These are phyloP conservation scores for Globisporangium sylvaticum DNA, from an alignment of 352 stramenopile species.

Conservation along the genomic window DNA sequence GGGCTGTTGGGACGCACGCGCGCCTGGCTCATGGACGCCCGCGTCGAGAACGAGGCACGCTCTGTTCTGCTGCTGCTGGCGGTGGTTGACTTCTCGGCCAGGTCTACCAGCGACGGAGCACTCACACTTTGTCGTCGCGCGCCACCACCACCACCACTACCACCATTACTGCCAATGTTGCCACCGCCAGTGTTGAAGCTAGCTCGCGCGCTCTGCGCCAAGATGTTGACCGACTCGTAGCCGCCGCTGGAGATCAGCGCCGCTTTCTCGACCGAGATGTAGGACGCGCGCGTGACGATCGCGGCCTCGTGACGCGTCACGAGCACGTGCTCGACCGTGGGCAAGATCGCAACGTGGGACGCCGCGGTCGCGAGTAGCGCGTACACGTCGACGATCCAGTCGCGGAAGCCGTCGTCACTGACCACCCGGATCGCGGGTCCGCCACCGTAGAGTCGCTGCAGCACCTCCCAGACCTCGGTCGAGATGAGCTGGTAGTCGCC, in stretches of 20 bases:
- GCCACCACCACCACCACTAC: neutral
- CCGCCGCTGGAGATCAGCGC: slow-evolving; percentile 13
- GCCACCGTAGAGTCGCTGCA: slow-evolving; percentile 64
- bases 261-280: slow-evolving; percentile 14
- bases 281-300: slow-evolving; percentile 17
- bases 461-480: slow-evolving; percentile 67
- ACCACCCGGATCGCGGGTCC: slow-evolving; percentile 45
- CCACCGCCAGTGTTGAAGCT: neutral
- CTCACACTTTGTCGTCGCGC: neutral
- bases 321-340: slow-evolving; percentile 45
- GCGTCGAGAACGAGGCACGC: slow-evolving; percentile 4
- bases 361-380: slow-evolving; percentile 23
- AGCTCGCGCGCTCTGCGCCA: slow-evolving; percentile 8
- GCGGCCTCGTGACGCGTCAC: slow-evolving; percentile 34
- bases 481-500: slow-evolving; percentile 63
- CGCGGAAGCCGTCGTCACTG: slow-evolving; percentile 14
- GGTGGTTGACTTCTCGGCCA: neutral
- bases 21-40: slow-evolving; percentile 9
- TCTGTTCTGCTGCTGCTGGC: neutral
- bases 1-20: slow-evolving; percentile 16
- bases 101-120: neutral
- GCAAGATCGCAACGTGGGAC: slow-evolving; percentile 18
- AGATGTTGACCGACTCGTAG: slow-evolving; percentile 6
- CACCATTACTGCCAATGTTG: neutral
- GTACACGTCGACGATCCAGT: slow-evolving; percentile 45